Evolutionary conservation across 2,329 filamentous ascomycete genomes (phyloP), one percentile per base, ranked within the genome.

Genomic region (Fusarium gaditjirri): DNA sequence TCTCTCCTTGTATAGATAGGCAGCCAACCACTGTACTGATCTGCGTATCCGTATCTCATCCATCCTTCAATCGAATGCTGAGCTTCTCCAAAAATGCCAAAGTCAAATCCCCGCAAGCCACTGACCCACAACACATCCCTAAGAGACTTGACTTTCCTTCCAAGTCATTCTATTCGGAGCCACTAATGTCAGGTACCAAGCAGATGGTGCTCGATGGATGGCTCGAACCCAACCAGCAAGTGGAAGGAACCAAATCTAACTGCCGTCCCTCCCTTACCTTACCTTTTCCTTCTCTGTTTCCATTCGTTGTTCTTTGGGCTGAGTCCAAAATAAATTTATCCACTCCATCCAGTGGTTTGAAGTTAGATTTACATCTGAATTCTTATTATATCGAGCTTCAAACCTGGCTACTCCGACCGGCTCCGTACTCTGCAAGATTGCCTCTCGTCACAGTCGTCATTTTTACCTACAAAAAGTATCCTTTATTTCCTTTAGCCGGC

Each of bases 141-240:
- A 47, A 54, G 42, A 44, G 65, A 36, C 50, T 68, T 59, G 39
- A 47, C 46, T 64, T 69, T 52, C 65, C 60, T 70, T 65, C 60
- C 39, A 70, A 65, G 47, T 39, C 68, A 53, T 70, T 66, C 50
- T 61, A 66, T 54, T 29, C 39, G 39, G 64, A 69, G 66, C 57
- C 74, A 71, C 73, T 76, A 76, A 76, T 76, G 74, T 66, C 43
- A 76, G 73, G 73, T 76, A 76, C 72, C 70, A 70, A 47, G 65
- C 61, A 64, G 69, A 61, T 42, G 68, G 68, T 46, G 57, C 70
- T 73, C 54, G 43, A 52, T 61, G 53, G 43, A 52, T 61, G 53
- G 56, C 68, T 66, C 69, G 58, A 72, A 58, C 58, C 63, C 44
- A 44, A 60, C 57, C 38, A 62, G 35, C 61, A 60, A 56, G 52